Evolutionary conservation across 2,329 filamentous ascomycete species (phyloP), one percentile per base, ranked within the genome.

Genomic region (Fusarium pilosicola): DNA sequence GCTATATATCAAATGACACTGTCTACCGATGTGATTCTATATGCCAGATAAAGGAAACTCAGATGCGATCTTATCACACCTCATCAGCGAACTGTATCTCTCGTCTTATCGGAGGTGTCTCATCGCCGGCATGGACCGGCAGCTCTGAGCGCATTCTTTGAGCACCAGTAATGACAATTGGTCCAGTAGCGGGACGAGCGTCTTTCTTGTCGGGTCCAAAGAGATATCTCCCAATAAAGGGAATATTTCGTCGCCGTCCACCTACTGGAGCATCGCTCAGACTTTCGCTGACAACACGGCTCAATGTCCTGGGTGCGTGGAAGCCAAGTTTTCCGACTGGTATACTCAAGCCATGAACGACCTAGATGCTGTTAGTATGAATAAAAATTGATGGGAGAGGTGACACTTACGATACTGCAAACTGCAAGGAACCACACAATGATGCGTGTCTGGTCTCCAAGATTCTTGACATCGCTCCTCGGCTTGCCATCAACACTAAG

Each of bases 351-450:
- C 94, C 94, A 75, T 97, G 94, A 7, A 96, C 91, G 45, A 95
- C 84, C 81, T 82, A 18, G 11, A 1, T 1, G 30, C 7, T 6
- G 9, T 69, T 28, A 64, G 52, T 4, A 52, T 17, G 51, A 9
- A 2, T 1, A 4, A 2, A 1, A 1, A 7, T 4, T 4, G 1
- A 6, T 4, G 4, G 4, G 6, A 7, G 24, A 42, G n/a, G 0
- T 1, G 85, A 4, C 17, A 86, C 91, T 86, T 84, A 95, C 93
- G 68, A 97, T 92, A 74, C 93, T 96, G 82, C 93, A 96, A 26
- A 96, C 90, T 14, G 90, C 88, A 58, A 97, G 82, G 78, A 97
- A 97, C 95, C 95, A 97, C 24, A 97, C 91, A 0, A 97, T 89
- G 2, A 96, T 86, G 5, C 86, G 86, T 59, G 94, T 88, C 1